Evolutionary conservation across 345 rosid genomes (phyloP).

Genomic region (Lenwebbia sp.): DNA sequence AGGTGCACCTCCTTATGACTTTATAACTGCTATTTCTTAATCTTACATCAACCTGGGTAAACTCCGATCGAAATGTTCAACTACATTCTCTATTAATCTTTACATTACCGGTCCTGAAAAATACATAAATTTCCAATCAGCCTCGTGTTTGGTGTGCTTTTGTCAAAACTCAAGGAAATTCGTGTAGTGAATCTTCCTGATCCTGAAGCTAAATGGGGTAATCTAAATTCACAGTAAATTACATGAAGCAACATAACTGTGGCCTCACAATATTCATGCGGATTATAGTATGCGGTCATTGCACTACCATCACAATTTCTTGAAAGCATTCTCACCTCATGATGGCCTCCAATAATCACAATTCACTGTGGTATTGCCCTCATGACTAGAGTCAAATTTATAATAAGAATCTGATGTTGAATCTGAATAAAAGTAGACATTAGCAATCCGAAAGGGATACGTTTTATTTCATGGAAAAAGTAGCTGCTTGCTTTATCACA

Average conservation of each 20-base stretch:
- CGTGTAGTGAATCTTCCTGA: neutral
- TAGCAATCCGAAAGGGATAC: too few species aligned
- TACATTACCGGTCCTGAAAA: neutral
- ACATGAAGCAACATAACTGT: neutral
- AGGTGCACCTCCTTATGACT: neutral
- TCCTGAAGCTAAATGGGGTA: neutral
- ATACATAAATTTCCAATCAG: neutral
- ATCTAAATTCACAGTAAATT: neutral
- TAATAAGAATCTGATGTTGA: too few species aligned
- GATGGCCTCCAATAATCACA: neutral
- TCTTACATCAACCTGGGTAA: neutral
- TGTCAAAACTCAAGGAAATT: neutral
- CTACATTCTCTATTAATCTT: neutral
- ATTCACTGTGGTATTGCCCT: neutral
- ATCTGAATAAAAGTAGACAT: too few species aligned
- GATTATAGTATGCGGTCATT: neutral
- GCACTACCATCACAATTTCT: neutral
- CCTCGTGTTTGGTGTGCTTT: neutral
- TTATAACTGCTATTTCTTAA: neutral
- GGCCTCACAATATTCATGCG: neutral
- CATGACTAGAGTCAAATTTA: neutral
- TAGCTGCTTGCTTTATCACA: neutral
- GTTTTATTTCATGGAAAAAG: neutral
- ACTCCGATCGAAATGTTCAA: neutral
- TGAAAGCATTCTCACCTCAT: neutral